These are phyloP conservation scores for Lichtheimia ornata DNA, from an alignment of 371 early-diverging fungal genomes.

Conservation along the genomic window DNA sequence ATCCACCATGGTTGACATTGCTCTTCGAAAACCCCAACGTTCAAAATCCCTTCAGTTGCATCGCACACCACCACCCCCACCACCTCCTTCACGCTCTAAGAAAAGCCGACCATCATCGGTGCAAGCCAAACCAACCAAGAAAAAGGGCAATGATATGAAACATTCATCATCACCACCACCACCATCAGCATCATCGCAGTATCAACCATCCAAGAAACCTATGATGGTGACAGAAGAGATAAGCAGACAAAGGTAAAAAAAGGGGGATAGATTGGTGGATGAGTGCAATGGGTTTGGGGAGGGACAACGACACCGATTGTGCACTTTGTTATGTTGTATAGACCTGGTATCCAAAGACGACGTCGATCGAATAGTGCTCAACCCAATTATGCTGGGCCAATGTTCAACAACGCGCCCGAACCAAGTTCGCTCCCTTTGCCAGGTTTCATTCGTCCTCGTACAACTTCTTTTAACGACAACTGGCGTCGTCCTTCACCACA, in stretches of 20 bases:
- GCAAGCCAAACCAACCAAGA: not conserved
- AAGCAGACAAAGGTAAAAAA: not conserved
- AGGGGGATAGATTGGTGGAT: not conserved
- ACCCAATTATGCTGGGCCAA: slow-evolving; percentile 70
- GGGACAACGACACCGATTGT: not conserved
- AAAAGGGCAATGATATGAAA: not conserved
- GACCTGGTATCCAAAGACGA: slow-evolving; percentile 8
- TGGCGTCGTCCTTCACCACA: slow-evolving; percentile 3
- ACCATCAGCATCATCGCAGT: no score
- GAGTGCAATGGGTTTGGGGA: not conserved
- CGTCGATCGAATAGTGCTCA: slow-evolving; percentile 17
- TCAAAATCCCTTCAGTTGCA: not conserved
- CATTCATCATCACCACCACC: no score
- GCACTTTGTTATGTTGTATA: not conserved
- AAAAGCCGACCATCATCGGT: not conserved
- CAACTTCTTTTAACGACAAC: not conserved
- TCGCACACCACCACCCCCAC: not conserved
- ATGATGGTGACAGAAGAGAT: not conserved
- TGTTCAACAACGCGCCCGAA: slow-evolving; percentile 83
- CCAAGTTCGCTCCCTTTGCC: slow-evolving; percentile 75
- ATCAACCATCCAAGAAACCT: not conserved
- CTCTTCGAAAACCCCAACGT: not conserved
- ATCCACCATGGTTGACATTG: not conserved
- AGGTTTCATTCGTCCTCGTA: slow-evolving; percentile 35
- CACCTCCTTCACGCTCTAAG: not conserved